These are phyloP conservation scores for Tetrapisispora arboricola DNA, from an alignment of 805 yeast genomes.

Conservation along the genomic window DNA sequence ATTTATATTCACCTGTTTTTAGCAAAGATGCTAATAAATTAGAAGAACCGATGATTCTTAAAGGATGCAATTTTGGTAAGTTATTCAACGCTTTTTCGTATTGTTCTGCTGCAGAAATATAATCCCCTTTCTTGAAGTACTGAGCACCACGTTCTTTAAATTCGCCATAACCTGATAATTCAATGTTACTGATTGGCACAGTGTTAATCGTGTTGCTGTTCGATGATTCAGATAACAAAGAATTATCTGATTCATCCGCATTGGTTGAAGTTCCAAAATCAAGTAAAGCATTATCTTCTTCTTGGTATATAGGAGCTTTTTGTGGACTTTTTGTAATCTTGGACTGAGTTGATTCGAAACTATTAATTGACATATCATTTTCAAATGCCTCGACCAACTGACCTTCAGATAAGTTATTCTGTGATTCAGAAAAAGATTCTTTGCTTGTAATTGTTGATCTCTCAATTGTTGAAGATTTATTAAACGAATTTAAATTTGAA, in stretches of 20 bases:
- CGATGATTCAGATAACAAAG: neutral
- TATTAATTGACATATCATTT: too few relatives aligned
- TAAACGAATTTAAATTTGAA: neutral
- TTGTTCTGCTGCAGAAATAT: conserved; percentile 47
- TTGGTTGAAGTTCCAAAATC: conserved; percentile 10
- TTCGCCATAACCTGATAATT: conserved; percentile 33
- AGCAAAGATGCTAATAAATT: conserved; percentile 61
- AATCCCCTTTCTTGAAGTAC: conserved; percentile 76
- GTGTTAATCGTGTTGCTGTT: neutral
- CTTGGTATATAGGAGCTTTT: neutral
- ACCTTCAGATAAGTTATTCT: conserved; percentile 3
- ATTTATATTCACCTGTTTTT: conserved; percentile 58
- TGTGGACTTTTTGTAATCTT: too few relatives aligned
- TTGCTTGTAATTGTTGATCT: neutral
- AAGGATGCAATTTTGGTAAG: conserved; percentile 55
- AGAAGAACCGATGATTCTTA: conserved; percentile 58
- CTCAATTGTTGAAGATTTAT: neutral
- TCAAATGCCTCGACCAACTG: conserved; percentile 9
- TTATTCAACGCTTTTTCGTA: conserved; percentile 48
- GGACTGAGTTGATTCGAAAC: too few relatives aligned
- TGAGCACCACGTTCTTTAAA: conserved; percentile 48
- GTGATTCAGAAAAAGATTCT: too few relatives aligned
- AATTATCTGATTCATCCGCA: too few relatives aligned
- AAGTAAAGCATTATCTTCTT: conserved; percentile 4
- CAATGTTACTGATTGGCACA: conserved; percentile 20